A percentile compares a stretch with the other conserved stretches of the same genome.
phyloP scores from a whole-genome alignment of 306 rosid species.

The Acacia melanoxylon region DNA sequence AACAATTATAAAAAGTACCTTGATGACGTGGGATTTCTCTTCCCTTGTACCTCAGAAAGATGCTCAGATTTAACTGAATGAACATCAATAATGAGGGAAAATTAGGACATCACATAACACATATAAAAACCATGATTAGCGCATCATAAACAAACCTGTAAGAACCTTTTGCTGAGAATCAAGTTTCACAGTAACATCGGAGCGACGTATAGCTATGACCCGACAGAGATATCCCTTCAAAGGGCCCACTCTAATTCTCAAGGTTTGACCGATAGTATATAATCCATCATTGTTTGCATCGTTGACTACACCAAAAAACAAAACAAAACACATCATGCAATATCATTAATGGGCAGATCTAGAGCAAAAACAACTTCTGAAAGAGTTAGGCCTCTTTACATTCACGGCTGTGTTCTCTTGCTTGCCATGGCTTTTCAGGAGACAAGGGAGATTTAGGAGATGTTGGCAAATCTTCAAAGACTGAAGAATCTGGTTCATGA shows the following conservation, averaged over 20 bases:
- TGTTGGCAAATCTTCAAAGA: slow-evolving; percentile 64
- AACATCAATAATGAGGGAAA: slow-evolving; percentile 8
- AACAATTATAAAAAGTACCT: slow-evolving; percentile 50
- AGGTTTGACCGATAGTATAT: slow-evolving; percentile 89
- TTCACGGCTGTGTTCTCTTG: slow-evolving; percentile 55
- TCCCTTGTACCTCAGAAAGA: slow-evolving; percentile 87
- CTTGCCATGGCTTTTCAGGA: slow-evolving; percentile 80
- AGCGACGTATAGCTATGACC: slow-evolving; percentile 78
- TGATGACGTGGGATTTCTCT: slow-evolving; percentile 45
- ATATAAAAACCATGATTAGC: not conserved
- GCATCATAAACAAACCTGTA: slow-evolving; percentile 64
- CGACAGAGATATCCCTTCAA: slow-evolving; percentile 98
- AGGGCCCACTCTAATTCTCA: slow-evolving; percentile 95
- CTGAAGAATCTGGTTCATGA: slow-evolving; percentile 48
- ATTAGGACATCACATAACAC: not conserved
- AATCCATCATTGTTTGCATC: slow-evolving; percentile 56
- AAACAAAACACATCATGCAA: slow-evolving; percentile 15
- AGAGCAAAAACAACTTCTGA: slow-evolving; percentile 25
- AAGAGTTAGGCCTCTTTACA: slow-evolving; percentile 41
- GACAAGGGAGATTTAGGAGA: slow-evolving; percentile 92
- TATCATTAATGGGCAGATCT: slow-evolving; percentile 25
- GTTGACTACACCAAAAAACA: slow-evolving; percentile 62
- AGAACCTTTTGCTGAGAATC: slow-evolving; percentile 97
- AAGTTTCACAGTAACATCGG: slow-evolving; percentile 91
- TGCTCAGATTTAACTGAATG: slow-evolving; percentile 83